Base-by-base conservation (phyloP, 2,329 filamentous ascomycete genomes). In the Fusarium citri region DNA sequence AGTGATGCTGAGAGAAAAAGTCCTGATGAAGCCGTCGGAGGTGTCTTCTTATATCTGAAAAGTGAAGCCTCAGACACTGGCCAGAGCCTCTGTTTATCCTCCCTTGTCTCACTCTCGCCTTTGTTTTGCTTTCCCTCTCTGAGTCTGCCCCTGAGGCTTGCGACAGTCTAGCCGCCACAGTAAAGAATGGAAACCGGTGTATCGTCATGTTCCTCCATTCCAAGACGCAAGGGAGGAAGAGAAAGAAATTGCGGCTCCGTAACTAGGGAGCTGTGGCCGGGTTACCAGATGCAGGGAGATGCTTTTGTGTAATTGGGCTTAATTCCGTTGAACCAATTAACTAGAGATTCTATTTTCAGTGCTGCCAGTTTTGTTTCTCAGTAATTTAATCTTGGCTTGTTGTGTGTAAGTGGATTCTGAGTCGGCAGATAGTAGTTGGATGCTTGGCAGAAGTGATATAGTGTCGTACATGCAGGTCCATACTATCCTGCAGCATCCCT, bases 31-130 rank as follows among this genome's bases (percentile, higher is more conserved):
- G 53, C 6, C 20, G 61, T 55, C 55, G 60, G 56, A 40, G 20
- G 59, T 34, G 69, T 51, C 64, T 50, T 69, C 71, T 74, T 74
- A 72, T 74, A 74, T 72, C 55, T 73, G 61, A 61, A 55, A 55
- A 28, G n/a, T 37, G 28, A 45, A 55, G 49, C 28, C 23, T 31
- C 40, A 23, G 42, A 61, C 30, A 54, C 34, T 8, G 7, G 25
- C 43, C 47, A 43, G 53, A 50, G 22, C 25, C 40, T 49, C 10
- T 66, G 61, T 60, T 34, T 54, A 45, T 20, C 47, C 42, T 50
- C 40, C 45, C 34, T 47, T 59, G 46, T 55, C 61, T 66, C 45
- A 34, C 48, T 47, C 53, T 12, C 23, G 31, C 22, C 31, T 30
- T 47, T 37, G 37, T 65, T 61, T 49, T 45, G 30, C 37, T 40